These are phyloP conservation scores for Camelina neglecta DNA, from an alignment of 345 rosid genomes.

Conservation along the genomic window DNA sequence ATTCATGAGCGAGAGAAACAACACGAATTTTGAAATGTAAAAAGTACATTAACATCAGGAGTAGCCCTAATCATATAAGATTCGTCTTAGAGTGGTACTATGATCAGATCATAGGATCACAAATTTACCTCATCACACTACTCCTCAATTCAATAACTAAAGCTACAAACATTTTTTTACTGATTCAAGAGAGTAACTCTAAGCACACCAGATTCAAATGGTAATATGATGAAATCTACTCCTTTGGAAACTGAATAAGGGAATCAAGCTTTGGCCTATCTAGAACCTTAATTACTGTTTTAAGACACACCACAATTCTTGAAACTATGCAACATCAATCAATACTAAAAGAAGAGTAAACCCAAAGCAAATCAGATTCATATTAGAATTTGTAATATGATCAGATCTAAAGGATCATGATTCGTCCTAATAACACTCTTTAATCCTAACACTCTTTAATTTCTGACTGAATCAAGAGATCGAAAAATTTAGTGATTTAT, in stretches of 20 bases:
- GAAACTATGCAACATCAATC: too few species aligned
- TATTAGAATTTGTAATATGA: not conserved
- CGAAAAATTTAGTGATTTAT: not conserved
- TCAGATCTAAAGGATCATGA: not conserved
- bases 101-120: not conserved
- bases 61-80: not conserved
- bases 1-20: constrained; percentile 77
- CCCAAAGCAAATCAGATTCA: not conserved
- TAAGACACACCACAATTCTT: not conserved
- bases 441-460: not conserved
- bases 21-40: constrained; percentile 64
- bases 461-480: not conserved
- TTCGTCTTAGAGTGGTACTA: not conserved
- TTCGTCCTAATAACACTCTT: not conserved
- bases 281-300: not conserved
- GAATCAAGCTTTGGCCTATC: not conserved
- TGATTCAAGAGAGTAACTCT: too few species aligned
- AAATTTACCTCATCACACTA: not conserved
- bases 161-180: not conserved
- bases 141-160: not conserved
- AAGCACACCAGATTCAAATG: not conserved
- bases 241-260: too few species aligned
- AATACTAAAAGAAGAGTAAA: not conserved
- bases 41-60: not conserved
- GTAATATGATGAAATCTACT: not conserved